Evolutionary conservation across 2,329 filamentous ascomycete genomes (phyloP).

Genomic region (Sclerotinia spermophila): DNA sequence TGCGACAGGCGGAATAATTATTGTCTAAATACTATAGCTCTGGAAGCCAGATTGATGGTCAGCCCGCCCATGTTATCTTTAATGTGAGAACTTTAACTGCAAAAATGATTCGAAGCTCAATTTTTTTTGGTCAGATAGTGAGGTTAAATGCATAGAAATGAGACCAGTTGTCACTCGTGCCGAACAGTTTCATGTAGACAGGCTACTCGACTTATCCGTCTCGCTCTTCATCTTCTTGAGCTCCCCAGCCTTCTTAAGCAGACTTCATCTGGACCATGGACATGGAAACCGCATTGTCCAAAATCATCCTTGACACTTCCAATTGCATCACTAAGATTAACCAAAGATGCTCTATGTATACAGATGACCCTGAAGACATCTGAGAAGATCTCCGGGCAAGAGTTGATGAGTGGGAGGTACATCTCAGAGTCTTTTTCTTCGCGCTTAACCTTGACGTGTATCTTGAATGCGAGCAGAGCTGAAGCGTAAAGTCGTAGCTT

Average conservation of each 20-base stretch:
- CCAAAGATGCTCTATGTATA: rapidly evolving
- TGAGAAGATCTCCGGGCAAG: background rate
- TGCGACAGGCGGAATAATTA: too few species aligned
- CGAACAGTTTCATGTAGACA: too few species aligned
- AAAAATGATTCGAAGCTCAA: too few species aligned
- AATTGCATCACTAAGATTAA: rapidly evolving
- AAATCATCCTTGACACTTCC: background rate
- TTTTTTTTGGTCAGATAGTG: too few species aligned
- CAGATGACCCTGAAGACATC: background rate
- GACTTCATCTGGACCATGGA: background rate
- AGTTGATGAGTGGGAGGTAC: background rate
- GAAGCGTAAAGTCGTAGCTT: background rate
- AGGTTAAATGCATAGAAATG: too few species aligned
- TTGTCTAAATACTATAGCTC: too few species aligned
- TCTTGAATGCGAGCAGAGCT: rapidly evolving
- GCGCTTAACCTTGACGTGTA: background rate
- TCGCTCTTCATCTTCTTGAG: background rate
- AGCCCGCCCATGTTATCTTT: too few species aligned
- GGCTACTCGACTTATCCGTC: too few species aligned
- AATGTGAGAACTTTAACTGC: too few species aligned
- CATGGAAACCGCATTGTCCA: background rate
- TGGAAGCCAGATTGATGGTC: too few species aligned
- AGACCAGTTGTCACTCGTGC: too few species aligned
- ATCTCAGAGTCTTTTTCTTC: too few species aligned
- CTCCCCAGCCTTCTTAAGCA: background rate